A percentile compares a stretch with the other conserved stretches of the same genome.
phyloP scores from a whole-genome alignment of 768 basidiomycete genomes.

The Suillus discolor region DNA sequence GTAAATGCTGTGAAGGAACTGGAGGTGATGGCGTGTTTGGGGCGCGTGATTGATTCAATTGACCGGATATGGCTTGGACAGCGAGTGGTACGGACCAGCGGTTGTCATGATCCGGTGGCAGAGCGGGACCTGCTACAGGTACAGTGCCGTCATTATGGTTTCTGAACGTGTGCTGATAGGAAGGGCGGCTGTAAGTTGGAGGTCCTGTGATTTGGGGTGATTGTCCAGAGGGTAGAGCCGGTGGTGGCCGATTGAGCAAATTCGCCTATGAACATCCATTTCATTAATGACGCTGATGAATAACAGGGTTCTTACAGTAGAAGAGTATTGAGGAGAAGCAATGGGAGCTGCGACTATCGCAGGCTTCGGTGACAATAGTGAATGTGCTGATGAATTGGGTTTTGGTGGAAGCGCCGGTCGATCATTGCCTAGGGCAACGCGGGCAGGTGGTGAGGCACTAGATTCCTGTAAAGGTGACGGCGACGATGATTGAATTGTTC shows the following conservation, averaged over 20 bases:
- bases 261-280: conserved; percentile 21
- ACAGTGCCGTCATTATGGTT: conserved; percentile 21
- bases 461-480: conserved; percentile 20
- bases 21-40: conserved; percentile 19
- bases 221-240: conserved; percentile 28
- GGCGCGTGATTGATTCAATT: conserved; percentile 28
- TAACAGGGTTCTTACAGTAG: not conserved
- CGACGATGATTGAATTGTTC: conserved; percentile 25
- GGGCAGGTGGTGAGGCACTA: conserved; percentile 20
- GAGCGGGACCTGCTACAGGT: conserved; percentile 23
- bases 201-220: conserved; percentile 12
- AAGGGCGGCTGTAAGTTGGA: conserved; percentile 7
- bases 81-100: conserved; percentile 29
- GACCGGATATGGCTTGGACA: conserved; percentile 27
- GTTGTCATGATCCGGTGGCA: conserved; percentile 30
- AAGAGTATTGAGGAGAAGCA: conserved; percentile 15
- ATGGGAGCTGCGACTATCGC: conserved; percentile 12
- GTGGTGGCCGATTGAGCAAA: conserved; percentile 38
- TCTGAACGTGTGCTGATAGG: conserved; percentile 20
- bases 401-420: conserved; percentile 44
- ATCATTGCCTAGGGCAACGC: conserved; percentile 20
- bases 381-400: conserved; percentile 26
- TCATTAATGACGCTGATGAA: not conserved
- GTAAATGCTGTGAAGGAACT: conserved; percentile 30
- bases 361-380: conserved; percentile 21